Base-by-base conservation (phyloP, 345 rosid genomes). In the Isatis tinctoria region DNA sequence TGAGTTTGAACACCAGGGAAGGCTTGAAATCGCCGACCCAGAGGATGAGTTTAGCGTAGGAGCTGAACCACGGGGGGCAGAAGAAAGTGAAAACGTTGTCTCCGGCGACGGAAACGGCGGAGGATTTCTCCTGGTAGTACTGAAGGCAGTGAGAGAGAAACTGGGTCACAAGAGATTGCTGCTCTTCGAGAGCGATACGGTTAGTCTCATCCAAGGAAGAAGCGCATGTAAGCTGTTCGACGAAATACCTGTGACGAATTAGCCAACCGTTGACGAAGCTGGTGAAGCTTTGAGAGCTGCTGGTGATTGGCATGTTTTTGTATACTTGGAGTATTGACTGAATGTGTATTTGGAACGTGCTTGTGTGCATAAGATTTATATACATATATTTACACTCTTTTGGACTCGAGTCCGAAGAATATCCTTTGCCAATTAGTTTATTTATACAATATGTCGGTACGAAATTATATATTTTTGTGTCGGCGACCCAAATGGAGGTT, bases 1-100 rank as follows among this genome's bases (percentile, higher is more conserved):
- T 76, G 48, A 76, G 70, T 44, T 62, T 76, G 5, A 76, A 76
- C 0, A 76, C 51, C 0, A 69, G 7, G 4, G 79, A 76, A 33
- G 79, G 79, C 47, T 36, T 76, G 27, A 69, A 76, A 33, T 76
- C 79, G 13, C 79, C 79, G 65, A 76, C 59, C 79, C 79, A 76
- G 43, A 76, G 65, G 22, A 76, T 43, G 30, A 76, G 74, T 54
- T 27, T 76, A 3, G 79, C 79, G 60, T 76, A 76, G 14, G 79
- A 54, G 70, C 5, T 62, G 27, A 69, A 76, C 79, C 79, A 76
- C 13, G 79, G 75, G 1, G 79, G 79, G 14, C 51, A 76, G 39
- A 76, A 69, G 64, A 76, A 76, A 10, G 79, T 69, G 70, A 76
- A 76, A 0, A 76, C 70, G 75, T 53, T 76, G 43, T 76, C 79